These are phyloP conservation scores for Prunus fruticosa DNA, from an alignment of 306 rosid genomes.

Conservation along the genomic window DNA sequence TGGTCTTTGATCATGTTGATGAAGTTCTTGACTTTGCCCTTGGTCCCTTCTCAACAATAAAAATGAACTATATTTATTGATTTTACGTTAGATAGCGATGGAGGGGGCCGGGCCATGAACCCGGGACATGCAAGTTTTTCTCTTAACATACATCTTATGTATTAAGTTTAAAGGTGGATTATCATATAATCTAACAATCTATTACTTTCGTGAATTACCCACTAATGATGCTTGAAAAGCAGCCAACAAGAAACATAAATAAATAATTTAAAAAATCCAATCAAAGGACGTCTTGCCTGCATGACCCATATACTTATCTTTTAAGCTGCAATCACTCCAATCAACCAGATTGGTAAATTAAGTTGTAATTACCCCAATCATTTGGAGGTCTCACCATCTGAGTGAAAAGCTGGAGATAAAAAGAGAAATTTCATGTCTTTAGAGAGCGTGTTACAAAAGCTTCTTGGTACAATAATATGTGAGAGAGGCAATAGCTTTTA, in stretches of 20 bases:
- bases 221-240: conserved; percentile 35
- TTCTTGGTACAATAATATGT: background rate
- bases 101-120: no score
- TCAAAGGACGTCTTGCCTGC: conserved; percentile 19
- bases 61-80: background rate
- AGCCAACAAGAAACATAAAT: conserved; percentile 20
- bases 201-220: conserved; percentile 31
- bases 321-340: conserved; percentile 17
- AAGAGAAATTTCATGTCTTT: background rate
- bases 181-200: conserved; percentile 27
- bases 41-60: background rate
- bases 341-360: conserved; percentile 25
- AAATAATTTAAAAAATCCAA: conserved; percentile 6
- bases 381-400: conserved; percentile 19
- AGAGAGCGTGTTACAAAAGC: background rate
- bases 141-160: no score
- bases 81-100: no score
- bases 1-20: background rate
- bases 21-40: background rate
- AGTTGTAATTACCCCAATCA: conserved; percentile 32
- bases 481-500: no score
- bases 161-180: background rate
- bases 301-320: conserved; percentile 14
- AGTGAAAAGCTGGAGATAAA: background rate
- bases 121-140: no score